Evolutionary conservation across 2,329 filamentous ascomycete species (phyloP), one percentile per base, ranked within the genome.

Genomic region (Fusarium keratoplasticum): DNA sequence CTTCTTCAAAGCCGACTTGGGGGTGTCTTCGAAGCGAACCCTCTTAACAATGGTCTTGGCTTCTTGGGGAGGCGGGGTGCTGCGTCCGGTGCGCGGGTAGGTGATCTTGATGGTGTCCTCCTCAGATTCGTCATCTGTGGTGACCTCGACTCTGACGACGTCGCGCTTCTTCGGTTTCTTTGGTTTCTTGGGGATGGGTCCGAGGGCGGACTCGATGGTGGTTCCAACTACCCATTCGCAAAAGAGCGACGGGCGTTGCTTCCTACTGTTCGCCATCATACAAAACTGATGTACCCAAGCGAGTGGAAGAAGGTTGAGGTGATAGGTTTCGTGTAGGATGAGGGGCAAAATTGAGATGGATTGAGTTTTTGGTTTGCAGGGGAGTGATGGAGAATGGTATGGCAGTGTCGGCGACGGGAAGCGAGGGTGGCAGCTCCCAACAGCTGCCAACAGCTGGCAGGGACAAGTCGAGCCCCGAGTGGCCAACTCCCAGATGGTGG

Each of bases 101-200:
- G 86, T 87, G 40, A 90, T 78, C 20, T 80, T 83, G 62, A 89
- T 78, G 4, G 82, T 85, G 61, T 90, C 88, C 29, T 84, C 81
- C 9, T 86, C 84, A n/a, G 83, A 84, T 64, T 88, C 86, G 50
- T 89, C 87, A 69, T 90, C 87, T 13, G 88, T 89, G 16, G 83
- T 82, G 2, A 88, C 76, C 61, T 86, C 82, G 35, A 88, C 76
- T 25, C 77, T 82, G 66, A 86, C 75, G 13, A 85, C 78, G 20
- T 81, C 80, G 55, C 80, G 76, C 42, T 71, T 73, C 61, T 65
- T 79, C 22, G 61, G 76, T 22, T 64, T 76, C 25, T 79, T 79
- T 55, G 55, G 55, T 38, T 76, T 76, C 66, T 77, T 75, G 13
- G 78, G 76, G 6, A 76, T 64, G 6, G 78, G 76, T 4, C 80